These are phyloP conservation scores for Globisporangium polare DNA, from an alignment of 352 stramenopile genomes.

Conservation along the genomic window DNA sequence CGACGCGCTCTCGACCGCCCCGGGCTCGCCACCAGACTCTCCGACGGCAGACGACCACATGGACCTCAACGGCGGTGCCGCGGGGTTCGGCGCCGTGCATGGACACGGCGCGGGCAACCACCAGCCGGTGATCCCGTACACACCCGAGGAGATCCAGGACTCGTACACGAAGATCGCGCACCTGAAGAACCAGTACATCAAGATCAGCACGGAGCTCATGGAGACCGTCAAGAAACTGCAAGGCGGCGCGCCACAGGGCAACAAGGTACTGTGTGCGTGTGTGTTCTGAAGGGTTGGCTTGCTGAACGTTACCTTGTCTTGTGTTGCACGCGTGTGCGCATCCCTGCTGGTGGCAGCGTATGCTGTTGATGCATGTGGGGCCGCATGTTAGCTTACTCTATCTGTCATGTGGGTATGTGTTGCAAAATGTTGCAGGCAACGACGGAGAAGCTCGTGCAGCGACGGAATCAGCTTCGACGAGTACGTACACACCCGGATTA, in stretches of 20 bases:
- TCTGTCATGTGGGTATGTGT: neutral
- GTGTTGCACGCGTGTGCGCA: no score
- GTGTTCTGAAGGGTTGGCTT: neutral
- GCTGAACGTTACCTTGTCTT: neutral
- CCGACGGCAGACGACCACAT: conserved; percentile 40
- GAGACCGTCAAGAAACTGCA: conserved; percentile 52
- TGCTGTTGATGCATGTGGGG: no score
- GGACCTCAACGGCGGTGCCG: conserved; percentile 47
- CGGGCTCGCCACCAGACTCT: conserved; percentile 29
- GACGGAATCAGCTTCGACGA: conserved; percentile 66
- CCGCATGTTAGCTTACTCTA: no score
- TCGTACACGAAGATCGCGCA: conserved; percentile 80
- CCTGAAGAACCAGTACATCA: conserved; percentile 79
- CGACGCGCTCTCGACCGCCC: conserved; percentile 36
- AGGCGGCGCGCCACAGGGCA: conserved; percentile 10
- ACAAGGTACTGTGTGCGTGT: conserved; percentile 8
- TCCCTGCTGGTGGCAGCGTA: no score
- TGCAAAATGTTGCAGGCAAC: conserved; percentile 25
- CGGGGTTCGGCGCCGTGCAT: conserved; percentile 23
- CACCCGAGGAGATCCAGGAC: conserved; percentile 82
- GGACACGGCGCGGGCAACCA: conserved; percentile 27
- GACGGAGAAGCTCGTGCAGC: conserved; percentile 49
- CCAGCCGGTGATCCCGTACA: conserved; percentile 57
- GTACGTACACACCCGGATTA: conserved; percentile 21
- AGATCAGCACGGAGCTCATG: conserved; percentile 62